phyloP scores from a whole-genome alignment of 2,329 filamentous ascomycete genomes.

The Diaporthe eres region DNA sequence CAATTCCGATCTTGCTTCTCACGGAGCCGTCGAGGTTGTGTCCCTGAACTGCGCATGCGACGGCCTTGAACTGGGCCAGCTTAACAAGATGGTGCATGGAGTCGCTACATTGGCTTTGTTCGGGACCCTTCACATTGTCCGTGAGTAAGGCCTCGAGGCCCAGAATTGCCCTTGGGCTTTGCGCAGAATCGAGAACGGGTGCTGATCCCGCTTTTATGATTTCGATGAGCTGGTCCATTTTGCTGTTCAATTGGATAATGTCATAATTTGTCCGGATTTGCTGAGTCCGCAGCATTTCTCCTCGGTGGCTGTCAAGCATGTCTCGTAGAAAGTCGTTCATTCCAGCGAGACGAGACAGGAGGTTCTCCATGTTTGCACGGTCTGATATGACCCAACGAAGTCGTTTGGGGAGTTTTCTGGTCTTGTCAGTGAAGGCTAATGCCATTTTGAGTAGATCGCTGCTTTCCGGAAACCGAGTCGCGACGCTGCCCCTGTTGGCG shows the following conservation, averaged over 20 bases:
- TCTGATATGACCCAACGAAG: conserved; percentile 2
- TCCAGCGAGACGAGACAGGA: neutral
- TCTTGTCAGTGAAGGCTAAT: neutral
- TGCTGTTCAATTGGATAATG: neutral
- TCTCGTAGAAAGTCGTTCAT: conserved; percentile 3
- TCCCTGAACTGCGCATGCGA: neutral
- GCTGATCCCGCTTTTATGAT: neutral
- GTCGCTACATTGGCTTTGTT: neutral
- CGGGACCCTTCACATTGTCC: neutral
- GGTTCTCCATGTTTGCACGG: neutral
- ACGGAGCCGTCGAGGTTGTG: neutral
- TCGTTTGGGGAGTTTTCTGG: neutral
- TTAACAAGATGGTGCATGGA: neutral
- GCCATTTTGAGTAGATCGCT: neutral
- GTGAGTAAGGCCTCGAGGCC: neutral
- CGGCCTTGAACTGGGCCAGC: neutral
- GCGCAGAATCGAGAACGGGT: accelerated
- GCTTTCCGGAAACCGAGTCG: neutral
- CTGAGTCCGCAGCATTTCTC: neutral
- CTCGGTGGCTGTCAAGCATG: neutral
- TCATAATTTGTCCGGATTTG: neutral
- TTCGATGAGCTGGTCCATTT: conserved; percentile 1
- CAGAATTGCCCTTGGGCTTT: no score
- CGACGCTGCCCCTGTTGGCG: accelerated
- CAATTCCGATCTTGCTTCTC: neutral